Evolutionary conservation across 2,329 filamentous ascomycete genomes (phyloP), one percentile per base, ranked within the genome.

Genomic region (Ascosphaera apis): DNA sequence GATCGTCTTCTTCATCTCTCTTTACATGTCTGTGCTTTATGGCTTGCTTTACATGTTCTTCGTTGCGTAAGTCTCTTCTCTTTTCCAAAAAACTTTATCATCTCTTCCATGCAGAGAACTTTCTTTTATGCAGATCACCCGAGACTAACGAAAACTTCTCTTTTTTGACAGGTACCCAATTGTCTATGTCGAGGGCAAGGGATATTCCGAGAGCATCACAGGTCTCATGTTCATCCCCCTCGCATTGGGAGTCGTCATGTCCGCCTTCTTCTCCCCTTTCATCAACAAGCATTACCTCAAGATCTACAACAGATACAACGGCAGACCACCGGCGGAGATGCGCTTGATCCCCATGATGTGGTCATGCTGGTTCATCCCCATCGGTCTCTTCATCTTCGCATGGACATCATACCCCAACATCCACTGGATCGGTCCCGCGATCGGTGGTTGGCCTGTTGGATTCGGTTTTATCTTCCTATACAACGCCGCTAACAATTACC

Each of bases 211-310:
- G 18, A 67, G 76, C 25, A 73, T 61, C 18, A 83, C 80, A 0
- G 82, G 81, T 33, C 63, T 91, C 6, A 86, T 88, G 76, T 91
- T 91, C 53, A 83, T 88, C 42, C 80, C 80, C 1, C 53, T 88
- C 33, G 79, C 80, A 5, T 57, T 88, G 13, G 81, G 81, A 35
- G 79, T 88, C 12, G 13, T 86, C 1, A 40, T 57, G 31, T 77
- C 75, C 27, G 76, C 80, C 12, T 47, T 56, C 9, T 79, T 70
- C 53, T 61, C 78, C 1, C 76, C 82, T 0, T 44, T 76, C 0
- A 71, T 91, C 48, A 91, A 91, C 65, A 76, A 68, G 41, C 76
- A 91, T 57, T 91, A 91, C 58, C 55, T 86, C 39, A 66, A 53
- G 27, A 53, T 79, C 23, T 66, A 65, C 3, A 45, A 54, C 3